phyloP scores from a whole-genome alignment of 1,284 basidiomycete genomes.

The Anthracocystis setariae region DNA sequence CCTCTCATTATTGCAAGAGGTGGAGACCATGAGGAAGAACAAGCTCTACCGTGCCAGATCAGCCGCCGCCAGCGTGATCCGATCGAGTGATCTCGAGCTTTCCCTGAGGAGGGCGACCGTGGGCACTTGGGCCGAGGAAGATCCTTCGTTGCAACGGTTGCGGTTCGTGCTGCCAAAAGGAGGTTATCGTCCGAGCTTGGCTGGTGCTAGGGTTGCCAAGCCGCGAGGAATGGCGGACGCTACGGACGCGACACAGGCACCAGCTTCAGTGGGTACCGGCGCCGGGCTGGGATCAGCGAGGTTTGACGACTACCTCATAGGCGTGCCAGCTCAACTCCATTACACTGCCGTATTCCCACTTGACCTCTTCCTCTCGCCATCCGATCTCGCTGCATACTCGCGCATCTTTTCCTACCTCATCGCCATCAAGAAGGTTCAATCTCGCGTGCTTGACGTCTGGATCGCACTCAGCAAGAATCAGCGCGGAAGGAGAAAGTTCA shows the following conservation, averaged over 20 bases:
- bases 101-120: slow-evolving; percentile 47
- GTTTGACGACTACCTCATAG: slow-evolving; percentile 53
- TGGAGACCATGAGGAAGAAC: slow-evolving; percentile 77
- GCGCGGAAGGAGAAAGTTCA: slow-evolving; percentile 81
- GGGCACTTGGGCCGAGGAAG: slow-evolving; percentile 55
- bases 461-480: slow-evolving; percentile 82
- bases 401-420: slow-evolving; percentile 83
- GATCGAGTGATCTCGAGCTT: slow-evolving; percentile 50
- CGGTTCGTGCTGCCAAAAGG: slow-evolving; percentile 40
- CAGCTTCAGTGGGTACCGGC: background rate
- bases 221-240: slow-evolving; percentile 18
- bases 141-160: slow-evolving; percentile 42
- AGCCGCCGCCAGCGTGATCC: slow-evolving; percentile 72
- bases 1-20: slow-evolving; percentile 74
- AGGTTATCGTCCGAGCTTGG: slow-evolving; percentile 32
- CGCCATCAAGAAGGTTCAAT: slow-evolving; percentile 82
- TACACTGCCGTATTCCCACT: slow-evolving; percentile 76
- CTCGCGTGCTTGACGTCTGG: slow-evolving; percentile 82
- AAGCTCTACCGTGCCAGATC: slow-evolving; percentile 71
- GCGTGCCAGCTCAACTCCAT: slow-evolving; percentile 47
- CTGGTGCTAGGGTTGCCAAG: slow-evolving; percentile 28
- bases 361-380: slow-evolving; percentile 83
- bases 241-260: background rate
- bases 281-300: slow-evolving; percentile 12
- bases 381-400: slow-evolving; percentile 79